These are phyloP conservation scores for Lactarius hengduanensis DNA, from an alignment of 768 basidiomycete species.

Conservation along the genomic window DNA sequence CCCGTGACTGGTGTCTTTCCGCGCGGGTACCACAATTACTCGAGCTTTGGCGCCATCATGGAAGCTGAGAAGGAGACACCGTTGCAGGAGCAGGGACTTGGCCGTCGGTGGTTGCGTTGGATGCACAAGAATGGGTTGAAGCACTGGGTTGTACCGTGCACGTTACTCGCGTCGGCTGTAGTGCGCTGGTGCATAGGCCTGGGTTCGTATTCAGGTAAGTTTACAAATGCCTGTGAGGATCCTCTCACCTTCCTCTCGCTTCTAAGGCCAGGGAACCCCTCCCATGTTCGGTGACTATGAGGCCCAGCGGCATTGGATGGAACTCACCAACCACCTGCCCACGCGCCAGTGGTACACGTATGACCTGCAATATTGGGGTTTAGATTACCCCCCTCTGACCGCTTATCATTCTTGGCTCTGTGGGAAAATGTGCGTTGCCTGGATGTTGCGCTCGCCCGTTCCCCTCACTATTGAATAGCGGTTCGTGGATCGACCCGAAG, in stretches of 20 bases:
- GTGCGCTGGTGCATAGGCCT: slow-evolving; percentile 71
- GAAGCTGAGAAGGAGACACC: slow-evolving; percentile 37
- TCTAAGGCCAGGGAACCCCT: slow-evolving; percentile 66
- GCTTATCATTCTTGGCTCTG: slow-evolving; percentile 87
- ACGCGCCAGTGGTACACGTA: slow-evolving; percentile 81
- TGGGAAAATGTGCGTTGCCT: slow-evolving; percentile 61
- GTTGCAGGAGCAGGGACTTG: slow-evolving; percentile 43
- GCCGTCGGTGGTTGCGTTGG: slow-evolving; percentile 69
- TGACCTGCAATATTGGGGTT: slow-evolving; percentile 88
- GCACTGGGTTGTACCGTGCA: slow-evolving; percentile 55
- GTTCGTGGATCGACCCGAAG: slow-evolving; percentile 47
- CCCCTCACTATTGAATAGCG: slow-evolving; percentile 38
- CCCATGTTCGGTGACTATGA: slow-evolving; percentile 93
- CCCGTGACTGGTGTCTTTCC: slow-evolving; percentile 61
- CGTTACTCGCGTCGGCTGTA: slow-evolving; percentile 52
- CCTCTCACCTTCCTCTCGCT: background rate
- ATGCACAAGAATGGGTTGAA: slow-evolving; percentile 70
- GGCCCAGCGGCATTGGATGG: slow-evolving; percentile 96
- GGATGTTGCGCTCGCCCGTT: background rate
- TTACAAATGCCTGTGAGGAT: background rate
- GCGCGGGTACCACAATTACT: slow-evolving; percentile 46
- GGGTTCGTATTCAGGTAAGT: slow-evolving; percentile 80
- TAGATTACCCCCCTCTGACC: slow-evolving; percentile 94
- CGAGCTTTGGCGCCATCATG: slow-evolving; percentile 46
- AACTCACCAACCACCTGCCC: slow-evolving; percentile 77